Evolutionary conservation across 306 rosid genomes (phyloP), one percentile per base, ranked within the genome.

Genomic region (Vigna nakashimae): DNA sequence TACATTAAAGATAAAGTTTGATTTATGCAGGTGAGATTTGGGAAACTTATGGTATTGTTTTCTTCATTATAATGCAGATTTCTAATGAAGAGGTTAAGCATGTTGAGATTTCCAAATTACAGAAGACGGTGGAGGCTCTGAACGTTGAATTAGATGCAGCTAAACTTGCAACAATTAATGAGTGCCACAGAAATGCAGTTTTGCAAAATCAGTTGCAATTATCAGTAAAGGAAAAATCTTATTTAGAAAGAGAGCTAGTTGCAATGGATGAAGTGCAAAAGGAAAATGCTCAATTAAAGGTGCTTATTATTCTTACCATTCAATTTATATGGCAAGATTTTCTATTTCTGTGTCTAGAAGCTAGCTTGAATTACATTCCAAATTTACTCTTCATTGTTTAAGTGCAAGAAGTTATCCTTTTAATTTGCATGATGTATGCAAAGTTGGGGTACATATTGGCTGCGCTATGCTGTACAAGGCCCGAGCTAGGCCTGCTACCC

Each of bases 81-180:
- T 92, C 98, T 52, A 91, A 83, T 78, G 98, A 95, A 69, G 98
- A 95, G 82, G 87, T 91, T 55, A 95, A 92, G 89, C 86, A 81
- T 17, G 70, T 51, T 18, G 97, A 95, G 86, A 86, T 90, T 59
- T 84, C 92, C 71, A 92, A 90, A 84, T 88, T 91, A 80, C 89
- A 89, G 77, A 92, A 91, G 87, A 77, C 45, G 72, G 22, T 88
- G 77, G 91, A 88, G 78, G 88, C 95, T 71, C 68, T 83, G 85
- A 92, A 79, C 62, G 88, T 89, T 78, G 97, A 92, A 86, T 74
- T 95, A 50, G 93, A 90, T 80, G 97, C 90, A 12, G 91, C 97
- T 15, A 95, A 92, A 71, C 76, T 84, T 65, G 90, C 90, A 20
- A 82, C 96, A 79, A 86, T 88, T 49, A 89, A 92, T 73, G 98